Conservation (phyloP, 176 grass and related monocot species). For the Neostapfia colusana region DNA sequence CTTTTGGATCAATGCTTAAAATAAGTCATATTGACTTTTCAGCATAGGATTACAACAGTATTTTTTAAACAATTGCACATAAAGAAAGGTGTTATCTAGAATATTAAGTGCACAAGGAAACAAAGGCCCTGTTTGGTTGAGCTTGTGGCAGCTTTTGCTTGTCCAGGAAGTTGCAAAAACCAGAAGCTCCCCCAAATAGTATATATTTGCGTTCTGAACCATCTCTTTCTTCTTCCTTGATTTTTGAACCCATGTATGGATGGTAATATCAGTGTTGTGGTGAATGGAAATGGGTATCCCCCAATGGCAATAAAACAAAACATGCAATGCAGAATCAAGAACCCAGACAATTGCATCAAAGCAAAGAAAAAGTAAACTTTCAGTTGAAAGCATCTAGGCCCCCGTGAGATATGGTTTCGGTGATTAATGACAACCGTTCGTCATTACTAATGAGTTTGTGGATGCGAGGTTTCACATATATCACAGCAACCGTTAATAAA, state of each 20-base stretch:
- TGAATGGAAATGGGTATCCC: background rate
- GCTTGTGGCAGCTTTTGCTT: too few relatives aligned
- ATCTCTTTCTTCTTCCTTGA: background rate
- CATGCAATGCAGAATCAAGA: background rate
- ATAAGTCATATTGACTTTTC: background rate
- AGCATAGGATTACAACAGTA: background rate
- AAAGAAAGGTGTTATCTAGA: background rate
- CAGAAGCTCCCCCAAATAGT: too few relatives aligned
- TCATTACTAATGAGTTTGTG: too few relatives aligned
- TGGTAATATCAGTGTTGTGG: background rate
- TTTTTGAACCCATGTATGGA: background rate
- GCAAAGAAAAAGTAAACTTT: background rate
- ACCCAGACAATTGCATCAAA: background rate
- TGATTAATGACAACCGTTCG: too few relatives aligned
- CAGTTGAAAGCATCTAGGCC: too few relatives aligned
- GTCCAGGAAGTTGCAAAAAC: too few relatives aligned
- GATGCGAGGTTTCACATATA: too few relatives aligned
- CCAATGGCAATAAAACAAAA: background rate
- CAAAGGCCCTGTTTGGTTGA: too few relatives aligned
- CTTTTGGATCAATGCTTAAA: too few relatives aligned
- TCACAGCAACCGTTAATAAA: too few relatives aligned
- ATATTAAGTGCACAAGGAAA: background rate
- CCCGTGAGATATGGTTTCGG: too few relatives aligned
- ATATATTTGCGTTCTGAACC: background rate
- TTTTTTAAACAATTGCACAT: background rate